phyloP scores from a whole-genome alignment of 768 basidiomycete species.

The Roridomyces roridus region DNA sequence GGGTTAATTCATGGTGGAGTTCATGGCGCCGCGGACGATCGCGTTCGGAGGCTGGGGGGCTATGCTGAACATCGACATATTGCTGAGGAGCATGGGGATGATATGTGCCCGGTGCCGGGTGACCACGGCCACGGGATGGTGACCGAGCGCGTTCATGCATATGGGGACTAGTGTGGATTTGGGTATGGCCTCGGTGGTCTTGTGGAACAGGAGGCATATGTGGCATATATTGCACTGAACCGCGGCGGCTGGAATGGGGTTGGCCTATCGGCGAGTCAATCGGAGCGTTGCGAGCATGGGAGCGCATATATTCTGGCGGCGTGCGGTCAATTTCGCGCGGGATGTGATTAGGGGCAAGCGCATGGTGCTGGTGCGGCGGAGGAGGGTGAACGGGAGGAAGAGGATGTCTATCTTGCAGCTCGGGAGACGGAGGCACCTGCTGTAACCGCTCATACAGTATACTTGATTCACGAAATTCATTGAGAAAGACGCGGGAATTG shows the following conservation, averaged over 20 bases:
- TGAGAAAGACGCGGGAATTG: constrained; percentile 21
- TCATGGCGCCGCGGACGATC: constrained; percentile 46
- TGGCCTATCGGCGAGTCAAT: constrained; percentile 58
- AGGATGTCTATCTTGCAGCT: constrained; percentile 46
- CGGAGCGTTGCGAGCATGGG: constrained; percentile 44
- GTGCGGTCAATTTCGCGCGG: constrained; percentile 52
- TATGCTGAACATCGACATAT: constrained; percentile 58
- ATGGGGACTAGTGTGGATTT: constrained; percentile 35
- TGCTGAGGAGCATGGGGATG: constrained; percentile 49
- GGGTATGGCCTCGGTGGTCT: constrained; percentile 36
- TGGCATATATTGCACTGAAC: constrained; percentile 50
- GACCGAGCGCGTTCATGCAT: constrained; percentile 44
- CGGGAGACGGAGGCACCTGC: constrained; percentile 62
- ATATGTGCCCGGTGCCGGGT: constrained; percentile 44
- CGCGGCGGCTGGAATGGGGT: constrained; percentile 51
- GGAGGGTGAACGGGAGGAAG: constrained; percentile 41
- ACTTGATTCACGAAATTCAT: constrained; percentile 40
- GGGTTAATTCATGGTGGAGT: constrained; percentile 26
- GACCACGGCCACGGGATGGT: constrained; percentile 42
- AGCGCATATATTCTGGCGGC: constrained; percentile 50
- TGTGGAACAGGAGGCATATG: constrained; percentile 53
- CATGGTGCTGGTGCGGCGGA: constrained; percentile 32
- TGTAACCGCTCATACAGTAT: constrained; percentile 83
- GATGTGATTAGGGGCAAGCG: constrained; percentile 24
- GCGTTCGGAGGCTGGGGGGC: constrained; percentile 55